Conservation (phyloP, 495 filamentous ascomycete genomes). For the Chaetomium cochliodes region DNA sequence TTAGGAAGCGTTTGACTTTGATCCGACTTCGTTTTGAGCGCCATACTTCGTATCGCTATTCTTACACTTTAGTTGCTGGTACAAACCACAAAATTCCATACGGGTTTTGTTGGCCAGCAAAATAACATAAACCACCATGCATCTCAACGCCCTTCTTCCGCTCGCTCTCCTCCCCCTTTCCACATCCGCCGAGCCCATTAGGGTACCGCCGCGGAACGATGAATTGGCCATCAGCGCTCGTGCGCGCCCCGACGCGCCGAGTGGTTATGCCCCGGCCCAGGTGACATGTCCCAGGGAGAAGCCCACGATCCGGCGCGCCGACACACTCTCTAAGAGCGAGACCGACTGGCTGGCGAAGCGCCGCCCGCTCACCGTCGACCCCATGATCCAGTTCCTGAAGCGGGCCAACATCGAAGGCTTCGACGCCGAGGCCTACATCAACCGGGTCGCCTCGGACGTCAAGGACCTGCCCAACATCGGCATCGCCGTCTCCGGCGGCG, state of each 20-base stretch:
- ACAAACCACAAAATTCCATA: neutral
- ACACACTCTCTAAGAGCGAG: constrained; percentile 63
- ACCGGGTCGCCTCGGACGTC: constrained; percentile 51
- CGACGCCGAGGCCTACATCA: constrained; percentile 70
- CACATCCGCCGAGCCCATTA: constrained; percentile 27
- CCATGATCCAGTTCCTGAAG: constrained; percentile 71
- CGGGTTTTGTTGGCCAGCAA: neutral
- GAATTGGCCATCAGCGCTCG: constrained; percentile 29
- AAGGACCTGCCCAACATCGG: constrained; percentile 65
- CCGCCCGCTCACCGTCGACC: constrained; percentile 56
- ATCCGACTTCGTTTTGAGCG: too few relatives aligned
- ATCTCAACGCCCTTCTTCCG: constrained; percentile 18
- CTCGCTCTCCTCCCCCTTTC: constrained; percentile 20
- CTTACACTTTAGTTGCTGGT: neutral
- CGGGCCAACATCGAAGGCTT: constrained; percentile 73
- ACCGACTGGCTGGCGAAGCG: constrained; percentile 60
- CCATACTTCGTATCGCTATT: neutral
- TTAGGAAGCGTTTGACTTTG: neutral
- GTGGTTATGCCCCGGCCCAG: constrained; percentile 52
- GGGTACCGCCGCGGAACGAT: constrained; percentile 11
- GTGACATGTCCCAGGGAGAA: constrained; percentile 52
- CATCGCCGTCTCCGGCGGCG: constrained; percentile 65
- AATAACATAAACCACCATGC: constrained; percentile 12
- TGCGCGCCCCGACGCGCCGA: constrained; percentile 55
- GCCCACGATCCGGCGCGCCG: constrained; percentile 54